phyloP scores from a whole-genome alignment of 805 yeast species.

The Pichia gijzeniarum region DNA sequence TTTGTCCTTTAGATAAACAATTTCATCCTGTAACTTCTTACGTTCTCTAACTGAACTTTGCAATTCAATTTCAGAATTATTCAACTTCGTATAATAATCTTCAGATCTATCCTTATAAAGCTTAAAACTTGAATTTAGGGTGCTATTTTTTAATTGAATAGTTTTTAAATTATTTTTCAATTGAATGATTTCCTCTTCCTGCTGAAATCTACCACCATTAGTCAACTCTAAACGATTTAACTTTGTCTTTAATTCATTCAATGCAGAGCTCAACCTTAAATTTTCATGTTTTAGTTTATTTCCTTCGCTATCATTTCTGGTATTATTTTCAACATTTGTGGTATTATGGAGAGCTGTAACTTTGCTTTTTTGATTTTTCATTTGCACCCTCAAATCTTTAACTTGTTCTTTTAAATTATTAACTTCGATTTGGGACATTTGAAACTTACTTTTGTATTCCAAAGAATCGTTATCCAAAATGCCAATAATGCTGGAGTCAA shows the following conservation, averaged over 20 bases:
- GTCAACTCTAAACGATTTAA: conserved; percentile 26
- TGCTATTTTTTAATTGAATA: conserved; percentile 46
- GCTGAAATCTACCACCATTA: conserved; percentile 25
- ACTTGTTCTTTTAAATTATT: conserved; percentile 34
- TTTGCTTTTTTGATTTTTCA: conserved; percentile 9
- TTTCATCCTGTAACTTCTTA: conserved; percentile 44
- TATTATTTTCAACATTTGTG: conserved; percentile 3
- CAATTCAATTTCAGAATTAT: conserved; percentile 71
- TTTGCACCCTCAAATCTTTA: conserved; percentile 16
- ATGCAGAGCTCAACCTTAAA: conserved; percentile 29
- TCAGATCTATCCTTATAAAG: conserved; percentile 69
- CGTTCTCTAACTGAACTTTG: conserved; percentile 59
- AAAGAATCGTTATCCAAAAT: conserved; percentile 10
- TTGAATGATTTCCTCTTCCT: conserved; percentile 34
- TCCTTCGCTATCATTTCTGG: conserved; percentile 18
- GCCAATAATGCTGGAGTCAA: conserved; percentile 31
- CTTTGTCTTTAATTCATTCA: conserved; percentile 32
- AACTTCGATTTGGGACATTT: conserved; percentile 39
- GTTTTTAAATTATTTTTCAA: conserved; percentile 53
- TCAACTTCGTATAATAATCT: conserved; percentile 64
- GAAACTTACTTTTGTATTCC: conserved; percentile 40
- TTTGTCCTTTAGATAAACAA: conserved; percentile 42
- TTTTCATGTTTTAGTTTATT: conserved; percentile 29
- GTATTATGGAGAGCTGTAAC: conserved; percentile 9
- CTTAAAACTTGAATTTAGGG: conserved; percentile 48